Evolutionary conservation across 495 filamentous ascomycete genomes (phyloP), one percentile per base, ranked within the genome.

Genomic region (Xylaria cubensis): DNA sequence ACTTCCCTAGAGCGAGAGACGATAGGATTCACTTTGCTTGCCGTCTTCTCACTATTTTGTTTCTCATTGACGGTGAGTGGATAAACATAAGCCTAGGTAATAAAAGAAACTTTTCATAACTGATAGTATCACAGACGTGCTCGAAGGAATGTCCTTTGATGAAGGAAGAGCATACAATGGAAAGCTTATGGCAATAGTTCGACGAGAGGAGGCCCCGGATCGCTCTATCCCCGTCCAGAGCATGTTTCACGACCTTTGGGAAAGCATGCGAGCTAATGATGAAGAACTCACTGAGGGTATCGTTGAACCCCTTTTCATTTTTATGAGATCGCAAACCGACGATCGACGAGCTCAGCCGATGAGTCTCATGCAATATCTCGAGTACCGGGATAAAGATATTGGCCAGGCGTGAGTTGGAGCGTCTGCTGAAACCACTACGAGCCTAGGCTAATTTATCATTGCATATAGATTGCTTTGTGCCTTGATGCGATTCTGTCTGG

Each of bases 131-230:
- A 41, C 32, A 81, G 82, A 84, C 67, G 29, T 80, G 42, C 76
- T 82, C 10, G 83, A 86, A 50, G 41, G 79, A 32, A 80, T 83
- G 78, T 82, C 81, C n/a, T 70, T 86, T 8, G 67, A 78, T 1
- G 82, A 84, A 10, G 84, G 84, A 0, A 41, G 51, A 12, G 72
- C 56, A 3, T 78, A 80, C 24, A 81, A 85, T 66, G 73, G 79
- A 58, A 77, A 63, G 8, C 67, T 84, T 1, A 84, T 84, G 59
- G 72, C 75, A 0, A 73, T 84, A 9, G 70, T 66, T 10, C 56
- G 68, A 2, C 82, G 83, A 15, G n/a, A 75, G 10, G n/a, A 17
- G 5, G 24, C 34, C 15, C 81, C 81, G 1, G 75, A 83, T 61
- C 78, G 79, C 4, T 73, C 13, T 34, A 29, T 78, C 13, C 79